Evolutionary conservation across 176 grass and related monocot genomes (phyloP).

Genomic region (Oryza australiensis): DNA sequence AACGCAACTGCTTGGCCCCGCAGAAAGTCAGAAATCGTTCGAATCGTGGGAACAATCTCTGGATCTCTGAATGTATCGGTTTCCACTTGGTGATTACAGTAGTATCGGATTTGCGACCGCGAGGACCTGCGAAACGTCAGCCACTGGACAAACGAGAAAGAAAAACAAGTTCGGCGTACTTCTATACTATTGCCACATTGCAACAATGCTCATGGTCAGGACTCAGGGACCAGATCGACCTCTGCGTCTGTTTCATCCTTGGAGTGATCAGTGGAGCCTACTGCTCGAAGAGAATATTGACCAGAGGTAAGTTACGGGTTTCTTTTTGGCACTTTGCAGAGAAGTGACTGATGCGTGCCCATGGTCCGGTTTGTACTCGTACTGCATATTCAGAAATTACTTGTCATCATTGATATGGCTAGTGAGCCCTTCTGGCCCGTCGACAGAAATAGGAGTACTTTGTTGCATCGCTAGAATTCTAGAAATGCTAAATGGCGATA

Average conservation of each 20-base stretch:
- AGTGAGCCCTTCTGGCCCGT: background rate
- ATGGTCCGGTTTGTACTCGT: background rate
- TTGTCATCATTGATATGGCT: background rate
- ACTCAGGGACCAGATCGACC: background rate
- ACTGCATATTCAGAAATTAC: background rate
- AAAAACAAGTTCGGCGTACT: background rate
- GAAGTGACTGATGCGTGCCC: background rate
- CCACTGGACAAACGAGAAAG: background rate
- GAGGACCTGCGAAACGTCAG: background rate
- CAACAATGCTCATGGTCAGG: background rate
- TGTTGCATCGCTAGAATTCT: background rate
- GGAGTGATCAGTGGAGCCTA: too few relatives aligned
- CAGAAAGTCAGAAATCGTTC: background rate
- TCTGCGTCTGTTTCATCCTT: too few relatives aligned
- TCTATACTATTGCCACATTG: background rate
- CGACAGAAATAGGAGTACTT: background rate
- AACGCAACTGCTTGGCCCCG: conserved; percentile 18
- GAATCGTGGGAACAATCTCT: background rate
- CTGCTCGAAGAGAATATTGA: too few relatives aligned
- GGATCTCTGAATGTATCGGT: too few relatives aligned
- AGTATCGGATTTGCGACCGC: background rate
- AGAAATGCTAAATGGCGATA: conserved; percentile 12
- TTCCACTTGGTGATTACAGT: too few relatives aligned
- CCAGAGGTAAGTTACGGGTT: too few relatives aligned
- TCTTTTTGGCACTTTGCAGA: background rate